phyloP scores from a whole-genome alignment of 1,284 basidiomycete species.

The Cutaneotrichosporon daszewskae region DNA sequence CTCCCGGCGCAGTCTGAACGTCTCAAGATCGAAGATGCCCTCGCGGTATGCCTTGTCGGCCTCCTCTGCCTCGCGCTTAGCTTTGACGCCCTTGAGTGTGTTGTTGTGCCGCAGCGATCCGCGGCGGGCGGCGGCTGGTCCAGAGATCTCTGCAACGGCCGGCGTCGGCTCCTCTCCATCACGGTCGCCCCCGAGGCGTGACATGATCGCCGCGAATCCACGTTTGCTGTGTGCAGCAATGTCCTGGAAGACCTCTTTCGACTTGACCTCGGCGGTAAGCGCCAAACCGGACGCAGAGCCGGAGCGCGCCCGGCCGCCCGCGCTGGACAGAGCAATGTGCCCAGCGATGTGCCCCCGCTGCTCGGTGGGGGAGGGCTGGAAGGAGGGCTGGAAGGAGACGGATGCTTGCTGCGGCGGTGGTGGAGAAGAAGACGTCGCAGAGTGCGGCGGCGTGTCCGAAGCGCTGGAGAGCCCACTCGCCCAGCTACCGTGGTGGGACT shows the following conservation, averaged over 20 bases:
- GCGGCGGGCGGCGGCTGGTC: not conserved
- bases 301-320: constrained; percentile 20
- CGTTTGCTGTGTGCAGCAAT: constrained; percentile 44
- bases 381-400: not conserved
- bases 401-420: not conserved
- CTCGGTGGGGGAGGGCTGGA: not conserved
- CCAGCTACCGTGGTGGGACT: not conserved
- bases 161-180: constrained; percentile 15
- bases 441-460: not conserved
- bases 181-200: constrained; percentile 40
- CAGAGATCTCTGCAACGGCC: too few species aligned
- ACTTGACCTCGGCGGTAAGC: constrained; percentile 22
- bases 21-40: constrained; percentile 89
- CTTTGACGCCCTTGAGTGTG: constrained; percentile 64
- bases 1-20: constrained; percentile 70
- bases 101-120: constrained; percentile 14
- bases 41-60: constrained; percentile 93
- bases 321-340: not conserved
- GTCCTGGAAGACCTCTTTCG: constrained; percentile 45
- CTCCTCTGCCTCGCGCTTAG: constrained; percentile 85
- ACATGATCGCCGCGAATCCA: constrained; percentile 44
- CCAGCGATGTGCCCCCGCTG: not conserved
- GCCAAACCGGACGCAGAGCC: constrained; percentile 17
- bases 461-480: constrained; percentile 1
- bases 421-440: too few species aligned